Evolutionary conservation across 768 basidiomycete genomes (phyloP).

Genomic region (Pleurotus salmoneostramineus): DNA sequence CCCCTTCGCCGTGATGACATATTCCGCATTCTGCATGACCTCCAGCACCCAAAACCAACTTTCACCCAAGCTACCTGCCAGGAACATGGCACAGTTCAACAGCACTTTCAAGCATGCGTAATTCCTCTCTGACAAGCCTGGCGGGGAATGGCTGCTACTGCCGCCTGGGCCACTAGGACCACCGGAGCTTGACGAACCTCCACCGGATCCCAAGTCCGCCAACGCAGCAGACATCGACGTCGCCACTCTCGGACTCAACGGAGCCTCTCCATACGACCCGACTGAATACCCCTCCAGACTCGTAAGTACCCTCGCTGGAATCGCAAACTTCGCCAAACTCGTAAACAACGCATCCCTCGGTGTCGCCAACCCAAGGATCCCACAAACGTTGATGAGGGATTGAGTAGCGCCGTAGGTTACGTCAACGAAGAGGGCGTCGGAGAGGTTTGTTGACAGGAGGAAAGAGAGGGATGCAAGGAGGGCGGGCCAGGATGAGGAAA

Average conservation of each 20-base stretch:
- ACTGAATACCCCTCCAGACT: constrained; percentile 51
- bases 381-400: constrained; percentile 82
- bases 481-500: constrained; percentile 89
- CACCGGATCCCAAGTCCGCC: constrained; percentile 63
- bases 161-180: constrained; percentile 57
- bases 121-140: constrained; percentile 85
- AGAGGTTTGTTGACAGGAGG: constrained; percentile 85
- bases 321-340: constrained; percentile 84
- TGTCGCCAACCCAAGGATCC: constrained; percentile 81
- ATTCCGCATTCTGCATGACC: constrained; percentile 91
- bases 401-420: constrained; percentile 73
- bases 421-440: constrained; percentile 88
- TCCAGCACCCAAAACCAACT: constrained; percentile 94
- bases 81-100: constrained; percentile 70
- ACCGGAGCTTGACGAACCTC: constrained; percentile 18
- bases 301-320: constrained; percentile 87
- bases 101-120: constrained; percentile 86
- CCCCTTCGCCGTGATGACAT: constrained; percentile 72
- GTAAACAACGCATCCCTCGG: constrained; percentile 93
- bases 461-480: constrained; percentile 88
- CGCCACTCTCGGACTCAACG: constrained; percentile 50
- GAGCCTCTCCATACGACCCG: constrained; percentile 33
- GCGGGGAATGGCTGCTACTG: constrained; percentile 36
- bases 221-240: constrained; percentile 54
- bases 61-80: constrained; percentile 82